Evolutionary conservation across 768 basidiomycete species (phyloP).

Genomic region (Boletus edulis): DNA sequence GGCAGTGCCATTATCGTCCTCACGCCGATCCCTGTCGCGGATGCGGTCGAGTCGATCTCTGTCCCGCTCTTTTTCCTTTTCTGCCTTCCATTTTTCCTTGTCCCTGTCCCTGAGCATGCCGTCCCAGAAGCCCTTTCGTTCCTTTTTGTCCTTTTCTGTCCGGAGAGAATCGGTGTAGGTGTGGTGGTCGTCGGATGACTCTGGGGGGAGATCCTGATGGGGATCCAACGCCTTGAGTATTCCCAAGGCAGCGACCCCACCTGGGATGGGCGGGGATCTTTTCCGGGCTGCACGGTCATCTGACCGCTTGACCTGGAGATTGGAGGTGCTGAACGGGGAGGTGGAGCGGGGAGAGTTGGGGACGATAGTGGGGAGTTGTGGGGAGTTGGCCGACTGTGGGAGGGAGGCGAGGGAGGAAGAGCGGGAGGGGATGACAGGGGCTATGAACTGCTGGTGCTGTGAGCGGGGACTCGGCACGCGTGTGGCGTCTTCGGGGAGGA

Average conservation of each 20-base stretch:
- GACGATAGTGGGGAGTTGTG: conserved; percentile 28
- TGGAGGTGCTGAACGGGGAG: conserved; percentile 43
- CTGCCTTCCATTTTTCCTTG: conserved; percentile 29
- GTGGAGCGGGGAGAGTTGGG: conserved; percentile 36
- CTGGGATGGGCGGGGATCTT: conserved; percentile 29
- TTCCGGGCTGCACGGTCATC: conserved; percentile 27
- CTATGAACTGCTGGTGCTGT: conserved; percentile 26
- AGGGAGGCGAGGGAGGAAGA: conserved; percentile 52
- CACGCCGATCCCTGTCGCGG: conserved; percentile 29
- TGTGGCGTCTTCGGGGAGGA: conserved; percentile 32
- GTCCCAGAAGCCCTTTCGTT: conserved; percentile 58
- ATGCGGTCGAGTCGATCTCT: conserved; percentile 31
- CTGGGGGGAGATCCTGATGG: conserved; percentile 29
- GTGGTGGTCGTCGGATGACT: conserved; percentile 32
- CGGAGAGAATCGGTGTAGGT: conserved; percentile 21
- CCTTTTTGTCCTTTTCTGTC: conserved; percentile 44
- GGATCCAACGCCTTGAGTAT: conserved; percentile 57
- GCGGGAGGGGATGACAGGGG: conserved; percentile 40
- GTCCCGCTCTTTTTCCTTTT: conserved; percentile 39
- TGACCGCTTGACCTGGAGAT: conserved; percentile 12
- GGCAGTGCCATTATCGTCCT: conserved; percentile 45
- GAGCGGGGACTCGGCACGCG: conserved; percentile 22
- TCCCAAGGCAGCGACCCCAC: conserved; percentile 22
- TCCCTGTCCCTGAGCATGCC: conserved; percentile 35
- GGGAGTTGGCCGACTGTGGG: conserved; percentile 40